Evolutionary conservation across 345 rosid genomes (phyloP), one percentile per base, ranked within the genome.

Genomic region (Eucalyptus shirleyi): DNA sequence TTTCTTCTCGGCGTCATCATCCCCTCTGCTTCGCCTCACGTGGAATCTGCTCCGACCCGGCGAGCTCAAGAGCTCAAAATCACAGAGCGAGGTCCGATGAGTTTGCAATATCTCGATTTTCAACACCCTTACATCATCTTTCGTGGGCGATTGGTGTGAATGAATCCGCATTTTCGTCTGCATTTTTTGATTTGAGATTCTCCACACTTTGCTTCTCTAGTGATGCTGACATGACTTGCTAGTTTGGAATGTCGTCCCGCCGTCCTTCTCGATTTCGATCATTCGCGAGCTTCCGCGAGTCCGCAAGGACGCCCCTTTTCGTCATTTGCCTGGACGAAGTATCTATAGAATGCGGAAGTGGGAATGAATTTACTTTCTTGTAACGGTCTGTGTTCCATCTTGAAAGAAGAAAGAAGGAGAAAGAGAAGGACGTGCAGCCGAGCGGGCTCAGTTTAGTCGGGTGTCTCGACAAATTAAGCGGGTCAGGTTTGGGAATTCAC

Each of bases 391-490:
- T 37, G 28, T 6, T 72, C 45, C 14, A 72, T 37, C 45, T 72
- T 72, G 45, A 72, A 0, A 72, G 77, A 15, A 19, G 14, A 19
- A 19, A 69, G 12, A 34, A 37, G 12, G 4, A 72, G 26, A 5
- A 37, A 37, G 5, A 37, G 62, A 23, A 2, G 62, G 0, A 56
- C 12, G 23, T 72, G 83, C 45, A 72, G 3, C 40, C 12, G 28
- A 40, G 26, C 5, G 0, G 45, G 83, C 40, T 72, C 9, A 15
- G 28, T 42, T 72, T 72, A 0, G 8, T 5, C 5, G 2, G 42
- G 83, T 37, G 23, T 72, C 45, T 77, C 3, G 5, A 77, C 5
- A 77, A 77, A 21, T 77, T 37, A 37, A 77, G 83, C 2, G 4
- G 28, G 28, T 37, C 12, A 1, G 45, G 28, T 77, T 11, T 21